Evolutionary conservation across 345 rosid species (phyloP), one percentile per base, ranked within the genome.

Genomic region (Populus alba): DNA sequence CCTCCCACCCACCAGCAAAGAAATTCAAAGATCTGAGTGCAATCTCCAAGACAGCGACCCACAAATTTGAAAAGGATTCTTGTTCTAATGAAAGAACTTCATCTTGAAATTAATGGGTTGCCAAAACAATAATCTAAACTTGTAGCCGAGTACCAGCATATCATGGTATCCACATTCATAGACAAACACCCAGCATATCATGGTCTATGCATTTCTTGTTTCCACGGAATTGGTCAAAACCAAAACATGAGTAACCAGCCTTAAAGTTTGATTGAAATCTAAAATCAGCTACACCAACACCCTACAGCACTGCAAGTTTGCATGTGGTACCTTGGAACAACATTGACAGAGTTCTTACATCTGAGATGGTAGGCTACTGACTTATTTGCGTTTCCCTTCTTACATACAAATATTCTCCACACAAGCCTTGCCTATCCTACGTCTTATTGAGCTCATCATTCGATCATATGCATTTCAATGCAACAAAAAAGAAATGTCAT

Each of bases 31-130:
- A 38, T 65, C n/a, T 70, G 73, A 25, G 20, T 8, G 33, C 59
- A 70, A 23, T 70, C 61, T 70, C 57, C 73, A 70, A 70, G 15
- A 70, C 45, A 45, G 20, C 9, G 12, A 39, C 73, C 73, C 45
- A 25, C 6, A 23, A 7, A 70, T 45, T 70, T 15, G 18, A 73
- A 37, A 10, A 6, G 38, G 37, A 66, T 27, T 66, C 38, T 18
- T 38, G 15, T 7, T 16, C 39, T 7, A 35, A 13, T 12, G 18
- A 17, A 31, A 66, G 70, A 45, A 66, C 37, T 66, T 51, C 49
- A 35, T 10, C 22, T 39, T n/a, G 49, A 57, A 35, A 57, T n/a
- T 11, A 49, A 1, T 9, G 37, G 37, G 37, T 33, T 33, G 37
- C 45, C 45, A 41, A 41, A 41, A 10, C 45, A 41, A 12, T 18